phyloP scores from a whole-genome alignment of 2,329 filamentous ascomycete genomes.

The Neonectria coccinea region DNA sequence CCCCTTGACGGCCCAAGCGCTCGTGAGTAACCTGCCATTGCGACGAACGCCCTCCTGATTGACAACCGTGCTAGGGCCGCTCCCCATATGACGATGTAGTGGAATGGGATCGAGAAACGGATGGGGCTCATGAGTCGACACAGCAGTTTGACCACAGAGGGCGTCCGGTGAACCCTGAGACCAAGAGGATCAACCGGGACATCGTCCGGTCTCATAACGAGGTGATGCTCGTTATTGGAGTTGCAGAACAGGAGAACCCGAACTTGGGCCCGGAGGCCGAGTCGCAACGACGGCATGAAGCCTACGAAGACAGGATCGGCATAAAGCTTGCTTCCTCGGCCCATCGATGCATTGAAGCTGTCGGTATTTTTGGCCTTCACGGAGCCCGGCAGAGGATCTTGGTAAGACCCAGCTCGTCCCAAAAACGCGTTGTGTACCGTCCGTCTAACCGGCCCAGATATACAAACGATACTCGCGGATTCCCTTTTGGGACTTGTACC shows the following conservation, averaged over 20 bases:
- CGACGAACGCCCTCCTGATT: conserved; percentile 16
- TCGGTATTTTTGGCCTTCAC: conserved; percentile 64
- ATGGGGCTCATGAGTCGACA: conserved; percentile 49
- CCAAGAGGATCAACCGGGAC: conserved; percentile 66
- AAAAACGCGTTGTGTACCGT: neutral
- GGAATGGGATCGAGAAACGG: conserved; percentile 58
- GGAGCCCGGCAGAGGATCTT: conserved; percentile 67
- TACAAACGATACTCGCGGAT: conserved; percentile 63
- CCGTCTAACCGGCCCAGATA: conserved; percentile 53
- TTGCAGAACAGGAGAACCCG: conserved; percentile 67
- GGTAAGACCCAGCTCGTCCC: conserved; percentile 47
- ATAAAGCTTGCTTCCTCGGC: conserved; percentile 52
- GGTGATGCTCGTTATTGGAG: conserved; percentile 72
- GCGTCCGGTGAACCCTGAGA: conserved; percentile 66
- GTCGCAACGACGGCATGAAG: conserved; percentile 56
- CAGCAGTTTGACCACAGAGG: conserved; percentile 68
- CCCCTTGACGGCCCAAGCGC: conserved; percentile 67
- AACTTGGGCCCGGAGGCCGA: conserved; percentile 55
- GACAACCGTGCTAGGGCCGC: conserved; percentile 58
- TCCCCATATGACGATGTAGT: conserved; percentile 71
- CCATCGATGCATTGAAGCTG: conserved; percentile 52
- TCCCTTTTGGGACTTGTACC: conserved; percentile 60
- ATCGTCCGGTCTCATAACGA: conserved; percentile 72
- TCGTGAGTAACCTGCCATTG: conserved; percentile 53
- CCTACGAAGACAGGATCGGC: conserved; percentile 62